A percentile compares a stretch with the other conserved stretches of the same genome.
phyloP scores from a whole-genome alignment of 176 grass and related monocot genomes.

The Aegilops sharonensis region DNA sequence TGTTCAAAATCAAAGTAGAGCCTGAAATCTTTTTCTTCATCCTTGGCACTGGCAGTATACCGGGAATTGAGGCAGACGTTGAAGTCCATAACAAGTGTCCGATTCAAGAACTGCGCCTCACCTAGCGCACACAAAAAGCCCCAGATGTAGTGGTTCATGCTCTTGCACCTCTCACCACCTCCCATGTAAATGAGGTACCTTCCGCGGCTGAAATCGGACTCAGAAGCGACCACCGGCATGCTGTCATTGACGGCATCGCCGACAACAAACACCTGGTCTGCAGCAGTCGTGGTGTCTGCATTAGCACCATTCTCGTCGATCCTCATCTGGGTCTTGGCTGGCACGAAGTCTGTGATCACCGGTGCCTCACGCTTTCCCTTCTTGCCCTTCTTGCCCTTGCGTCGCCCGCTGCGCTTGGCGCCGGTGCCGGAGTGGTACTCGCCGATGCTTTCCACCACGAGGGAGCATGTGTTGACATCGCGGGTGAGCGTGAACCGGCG shows the following conservation, averaged over 20 bases:
- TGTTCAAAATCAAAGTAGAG: constrained; percentile 97
- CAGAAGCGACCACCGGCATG: constrained; percentile 70
- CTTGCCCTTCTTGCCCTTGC: constrained; percentile 63
- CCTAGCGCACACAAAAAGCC: constrained; percentile 79
- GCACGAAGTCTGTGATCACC: constrained; percentile 29
- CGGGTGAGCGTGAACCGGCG: constrained; percentile 74
- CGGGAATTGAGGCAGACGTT: constrained; percentile 65
- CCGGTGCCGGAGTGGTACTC: constrained; percentile 77
- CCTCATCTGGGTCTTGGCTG: constrained; percentile 43
- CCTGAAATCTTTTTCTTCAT: constrained; percentile 84
- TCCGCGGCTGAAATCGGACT: constrained; percentile 56
- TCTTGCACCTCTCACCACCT: constrained; percentile 90
- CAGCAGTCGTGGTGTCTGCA: constrained; percentile 25
- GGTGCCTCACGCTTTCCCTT: constrained; percentile 36
- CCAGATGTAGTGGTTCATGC: constrained; percentile 96
- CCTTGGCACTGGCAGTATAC: constrained; percentile 58
- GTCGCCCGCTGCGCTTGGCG: constrained; percentile 42
- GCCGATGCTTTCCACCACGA: constrained; percentile 51
- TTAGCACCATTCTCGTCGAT: constrained; percentile 62
- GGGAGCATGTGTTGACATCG: constrained; percentile 57
- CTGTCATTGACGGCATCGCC: constrained; percentile 83
- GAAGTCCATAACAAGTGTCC: constrained; percentile 86
- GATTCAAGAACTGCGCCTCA: constrained; percentile 85
- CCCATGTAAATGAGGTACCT: constrained; percentile 83
- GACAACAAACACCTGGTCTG: constrained; percentile 40